Conservation (phyloP, 2,329 filamentous ascomycete genomes). For the Fulvia fulva region DNA sequence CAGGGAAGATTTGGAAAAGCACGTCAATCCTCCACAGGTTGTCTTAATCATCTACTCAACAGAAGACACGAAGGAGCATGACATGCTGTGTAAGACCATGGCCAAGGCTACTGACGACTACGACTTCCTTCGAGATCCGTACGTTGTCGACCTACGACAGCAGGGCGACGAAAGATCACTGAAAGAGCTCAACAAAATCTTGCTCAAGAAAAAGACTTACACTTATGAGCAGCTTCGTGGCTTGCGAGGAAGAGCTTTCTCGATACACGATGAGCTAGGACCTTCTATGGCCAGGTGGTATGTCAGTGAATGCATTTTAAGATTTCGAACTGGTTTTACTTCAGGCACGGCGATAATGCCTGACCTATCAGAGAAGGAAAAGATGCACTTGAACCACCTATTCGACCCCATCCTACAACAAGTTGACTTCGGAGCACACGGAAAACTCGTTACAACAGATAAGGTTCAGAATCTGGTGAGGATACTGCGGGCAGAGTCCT, state of each 20-base stretch:
- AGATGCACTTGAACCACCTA: slow-evolving; percentile 26
- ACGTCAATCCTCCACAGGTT: slow-evolving; percentile 64
- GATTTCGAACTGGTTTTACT: slow-evolving; percentile 23
- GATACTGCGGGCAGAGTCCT: slow-evolving; percentile 35
- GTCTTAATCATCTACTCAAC: slow-evolving; percentile 34
- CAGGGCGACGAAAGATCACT: slow-evolving; percentile 26
- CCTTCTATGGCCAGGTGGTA: slow-evolving; percentile 38
- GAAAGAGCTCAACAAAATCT: slow-evolving; percentile 26
- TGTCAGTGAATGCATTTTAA: slow-evolving; percentile 34
- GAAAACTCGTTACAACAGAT: slow-evolving; percentile 3
- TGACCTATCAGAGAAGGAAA: slow-evolving; percentile 35
- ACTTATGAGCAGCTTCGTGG: slow-evolving; percentile 37
- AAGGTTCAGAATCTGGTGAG: slow-evolving; percentile 32
- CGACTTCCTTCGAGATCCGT: slow-evolving; percentile 40
- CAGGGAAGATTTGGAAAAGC: slow-evolving; percentile 63
- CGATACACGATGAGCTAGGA: slow-evolving; percentile 39
- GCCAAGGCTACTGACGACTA: slow-evolving; percentile 10
- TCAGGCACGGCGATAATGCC: slow-evolving; percentile 24
- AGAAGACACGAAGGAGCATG: slow-evolving; percentile 4
- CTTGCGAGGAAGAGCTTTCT: slow-evolving; percentile 32
- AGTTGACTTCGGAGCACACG: background rate
- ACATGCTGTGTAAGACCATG: slow-evolving; percentile 19
- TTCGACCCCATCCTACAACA: slow-evolving; percentile 8
- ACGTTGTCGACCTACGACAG: slow-evolving; percentile 33
- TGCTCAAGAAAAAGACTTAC: slow-evolving; percentile 36